Conservation (phyloP, 2,329 filamentous ascomycete species). For the Apiospora kogelbergensis region DNA sequence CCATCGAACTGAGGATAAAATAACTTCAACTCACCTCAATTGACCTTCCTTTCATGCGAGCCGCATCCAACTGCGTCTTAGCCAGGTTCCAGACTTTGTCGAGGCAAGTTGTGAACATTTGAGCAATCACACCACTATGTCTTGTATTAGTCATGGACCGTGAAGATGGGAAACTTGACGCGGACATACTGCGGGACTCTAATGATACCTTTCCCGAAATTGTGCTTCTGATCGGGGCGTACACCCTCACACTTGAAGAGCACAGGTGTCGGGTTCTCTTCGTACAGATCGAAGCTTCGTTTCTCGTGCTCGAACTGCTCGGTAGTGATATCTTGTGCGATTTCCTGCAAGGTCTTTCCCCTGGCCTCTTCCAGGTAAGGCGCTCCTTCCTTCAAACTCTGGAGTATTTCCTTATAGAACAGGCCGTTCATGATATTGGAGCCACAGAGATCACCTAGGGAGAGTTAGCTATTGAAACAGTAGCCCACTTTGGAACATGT, state of each 20-base stretch:
- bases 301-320: not conserved
- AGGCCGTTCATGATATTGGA: not conserved
- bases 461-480: not conserved
- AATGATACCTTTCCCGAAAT: not conserved
- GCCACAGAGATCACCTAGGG: not conserved
- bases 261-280: too few species aligned
- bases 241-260: not conserved
- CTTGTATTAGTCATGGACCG: not conserved
- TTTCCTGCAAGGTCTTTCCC: not conserved
- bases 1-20: too few species aligned
- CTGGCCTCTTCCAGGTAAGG: not conserved
- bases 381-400: not conserved
- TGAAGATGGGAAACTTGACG: too few species aligned
- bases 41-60: not conserved
- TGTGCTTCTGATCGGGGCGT: not conserved
- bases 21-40: not conserved
- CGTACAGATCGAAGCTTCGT: not conserved
- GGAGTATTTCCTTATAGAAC: not conserved
- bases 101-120: not conserved
- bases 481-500: too few species aligned
- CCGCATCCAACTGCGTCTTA: not conserved
- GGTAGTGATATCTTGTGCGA: not conserved
- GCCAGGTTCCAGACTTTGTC: not conserved
- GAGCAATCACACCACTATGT: not conserved
- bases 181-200: not conserved